Evolutionary conservation across 2,329 filamentous ascomycete genomes (phyloP).

Genomic region (Xylogone sp.): DNA sequence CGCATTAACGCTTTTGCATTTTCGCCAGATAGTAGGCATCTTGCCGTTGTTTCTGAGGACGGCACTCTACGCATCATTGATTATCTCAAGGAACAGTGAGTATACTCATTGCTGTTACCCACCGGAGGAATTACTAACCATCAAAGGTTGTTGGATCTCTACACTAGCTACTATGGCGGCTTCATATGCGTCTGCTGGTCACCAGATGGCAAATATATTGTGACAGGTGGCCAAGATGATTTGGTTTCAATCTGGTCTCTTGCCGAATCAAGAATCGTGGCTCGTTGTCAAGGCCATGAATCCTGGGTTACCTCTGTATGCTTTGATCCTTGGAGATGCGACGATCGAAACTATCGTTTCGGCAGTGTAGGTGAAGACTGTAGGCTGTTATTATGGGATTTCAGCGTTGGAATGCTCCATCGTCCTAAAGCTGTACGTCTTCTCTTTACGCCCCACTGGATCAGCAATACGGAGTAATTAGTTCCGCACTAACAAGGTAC

Average conservation of each 20-base stretch:
- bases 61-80: conserved; percentile 87
- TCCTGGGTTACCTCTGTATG: conserved; percentile 93
- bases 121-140: conserved; percentile 11
- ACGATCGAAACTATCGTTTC: conserved; percentile 92
- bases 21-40: conserved; percentile 80
- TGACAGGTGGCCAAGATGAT: conserved; percentile 95
- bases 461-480: too few relatives aligned
- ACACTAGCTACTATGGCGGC: conserved; percentile 89
- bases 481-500: conserved; percentile 16
- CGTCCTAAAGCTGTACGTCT: conserved; percentile 79
- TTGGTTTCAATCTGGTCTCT: conserved; percentile 94
- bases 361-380: conserved; percentile 95
- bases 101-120: conserved; percentile 6
- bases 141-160: conserved; percentile 75
- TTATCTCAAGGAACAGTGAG: conserved; percentile 83
- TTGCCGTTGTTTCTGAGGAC: conserved; percentile 90
- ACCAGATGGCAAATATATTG: conserved; percentile 90
- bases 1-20: conserved; percentile 89
- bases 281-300: conserved; percentile 89
- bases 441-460: too few relatives aligned
- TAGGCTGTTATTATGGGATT: conserved; percentile 90
- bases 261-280: conserved; percentile 77
- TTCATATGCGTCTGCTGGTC: conserved; percentile 96
- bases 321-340: conserved; percentile 96
- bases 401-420: conserved; percentile 94